Conservation (phyloP, 2,329 filamentous ascomycete species). For the Exophiala phaeomuriformis region DNA sequence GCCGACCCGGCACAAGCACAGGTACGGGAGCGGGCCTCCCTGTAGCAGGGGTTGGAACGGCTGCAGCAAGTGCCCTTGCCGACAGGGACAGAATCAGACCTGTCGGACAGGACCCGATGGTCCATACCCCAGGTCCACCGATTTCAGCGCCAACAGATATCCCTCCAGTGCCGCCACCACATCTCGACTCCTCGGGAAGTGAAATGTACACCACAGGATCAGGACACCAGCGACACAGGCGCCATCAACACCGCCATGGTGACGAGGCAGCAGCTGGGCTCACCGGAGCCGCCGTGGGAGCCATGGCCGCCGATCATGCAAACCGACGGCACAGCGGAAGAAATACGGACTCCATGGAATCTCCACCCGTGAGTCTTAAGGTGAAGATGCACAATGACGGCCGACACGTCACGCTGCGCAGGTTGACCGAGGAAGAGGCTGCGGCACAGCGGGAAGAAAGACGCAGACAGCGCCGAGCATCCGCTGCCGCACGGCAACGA, state of each 20-base stretch:
- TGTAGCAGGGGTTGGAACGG: constrained; percentile 5
- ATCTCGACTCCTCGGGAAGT: constrained; percentile 35
- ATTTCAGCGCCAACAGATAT: constrained; percentile 31
- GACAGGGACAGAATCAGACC: constrained; percentile 26
- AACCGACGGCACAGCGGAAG: constrained; percentile 31
- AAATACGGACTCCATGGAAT: constrained; percentile 42
- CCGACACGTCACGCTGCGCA: constrained; percentile 54
- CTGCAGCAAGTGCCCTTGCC: constrained; percentile 25
- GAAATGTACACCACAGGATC: constrained; percentile 29
- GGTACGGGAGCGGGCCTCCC: constrained; percentile 9
- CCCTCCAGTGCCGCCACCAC: constrained; percentile 37
- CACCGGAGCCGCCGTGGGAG: constrained; percentile 29
- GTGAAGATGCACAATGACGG: constrained; percentile 60
- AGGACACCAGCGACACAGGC: constrained; percentile 24
- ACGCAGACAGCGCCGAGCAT: constrained; percentile 40
- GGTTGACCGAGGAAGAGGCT: constrained; percentile 56
- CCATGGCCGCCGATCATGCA: constrained; percentile 30
- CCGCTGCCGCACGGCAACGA: constrained; percentile 28
- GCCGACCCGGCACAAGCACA: constrained; percentile 18
- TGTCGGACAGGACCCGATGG: constrained; percentile 31
- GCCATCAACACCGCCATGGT: constrained; percentile 22
- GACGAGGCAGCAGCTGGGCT: constrained; percentile 31
- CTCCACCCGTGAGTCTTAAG: constrained; percentile 57
- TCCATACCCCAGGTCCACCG: constrained; percentile 25
- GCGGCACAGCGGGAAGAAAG: constrained; percentile 52